Conservation (phyloP, 2,329 filamentous ascomycete species). For the Colletotrichum sp. region DNA sequence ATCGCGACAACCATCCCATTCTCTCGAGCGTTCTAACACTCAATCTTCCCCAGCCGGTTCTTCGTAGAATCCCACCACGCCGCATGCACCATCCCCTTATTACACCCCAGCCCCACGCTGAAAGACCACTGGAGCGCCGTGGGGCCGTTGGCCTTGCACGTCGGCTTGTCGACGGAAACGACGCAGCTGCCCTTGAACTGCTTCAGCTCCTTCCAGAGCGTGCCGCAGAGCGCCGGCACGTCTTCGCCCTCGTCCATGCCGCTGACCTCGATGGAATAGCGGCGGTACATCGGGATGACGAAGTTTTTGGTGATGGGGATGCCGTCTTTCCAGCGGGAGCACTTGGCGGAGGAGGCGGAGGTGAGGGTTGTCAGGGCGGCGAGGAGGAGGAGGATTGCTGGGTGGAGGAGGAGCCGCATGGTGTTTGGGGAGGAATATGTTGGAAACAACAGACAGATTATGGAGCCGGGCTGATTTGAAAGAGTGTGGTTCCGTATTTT, state of each 20-base stretch:
- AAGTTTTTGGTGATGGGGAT: background rate
- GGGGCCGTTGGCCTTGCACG: background rate
- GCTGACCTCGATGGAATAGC: background rate
- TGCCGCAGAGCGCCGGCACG: background rate
- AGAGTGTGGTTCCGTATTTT: background rate
- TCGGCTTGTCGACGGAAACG: background rate
- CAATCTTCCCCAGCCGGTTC: background rate
- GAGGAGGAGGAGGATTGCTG: background rate
- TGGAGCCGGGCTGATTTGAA: accelerated
- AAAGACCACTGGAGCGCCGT: background rate
- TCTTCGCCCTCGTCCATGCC: background rate
- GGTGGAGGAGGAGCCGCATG: background rate
- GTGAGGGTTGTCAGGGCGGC: background rate
- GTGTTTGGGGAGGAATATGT: background rate
- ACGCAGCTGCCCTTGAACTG: background rate
- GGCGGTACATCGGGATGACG: background rate
- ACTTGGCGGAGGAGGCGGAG: background rate
- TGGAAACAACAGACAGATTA: background rate
- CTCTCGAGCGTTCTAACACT: background rate
- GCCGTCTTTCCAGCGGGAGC: background rate
- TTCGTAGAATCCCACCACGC: background rate
- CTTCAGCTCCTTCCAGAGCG: background rate
- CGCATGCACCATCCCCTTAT: background rate
- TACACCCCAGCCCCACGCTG: background rate
- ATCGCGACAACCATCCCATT: background rate